phyloP scores from a whole-genome alignment of 192 early-diverging fungal species.

The Phycomyces nitens region DNA sequence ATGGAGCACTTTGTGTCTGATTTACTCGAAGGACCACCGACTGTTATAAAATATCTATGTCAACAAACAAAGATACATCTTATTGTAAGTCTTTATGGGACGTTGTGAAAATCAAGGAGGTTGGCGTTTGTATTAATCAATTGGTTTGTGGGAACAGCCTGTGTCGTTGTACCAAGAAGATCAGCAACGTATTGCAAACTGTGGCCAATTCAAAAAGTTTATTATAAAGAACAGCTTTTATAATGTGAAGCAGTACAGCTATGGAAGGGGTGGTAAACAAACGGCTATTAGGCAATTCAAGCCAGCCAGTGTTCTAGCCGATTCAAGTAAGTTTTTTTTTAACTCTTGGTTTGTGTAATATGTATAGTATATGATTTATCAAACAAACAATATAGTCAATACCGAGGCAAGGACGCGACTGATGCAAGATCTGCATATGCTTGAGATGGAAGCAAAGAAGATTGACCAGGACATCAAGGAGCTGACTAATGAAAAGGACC shows the following conservation, averaged over 20 bases:
- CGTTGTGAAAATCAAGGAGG: no score
- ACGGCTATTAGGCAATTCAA: conserved; percentile 16
- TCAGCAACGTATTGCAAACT: conserved; percentile 10
- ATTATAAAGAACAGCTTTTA: conserved; percentile 24
- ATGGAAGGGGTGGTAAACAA: conserved; percentile 30
- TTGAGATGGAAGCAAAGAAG: conserved; percentile 23
- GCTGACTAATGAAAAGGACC: conserved; percentile 33
- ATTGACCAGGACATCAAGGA: conserved; percentile 31
- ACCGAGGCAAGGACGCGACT: conserved; percentile 35
- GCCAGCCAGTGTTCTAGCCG: conserved; percentile 11
- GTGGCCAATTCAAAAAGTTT: conserved; percentile 22
- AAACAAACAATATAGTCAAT: conserved; percentile 35
- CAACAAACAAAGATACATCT: conserved; percentile 53
- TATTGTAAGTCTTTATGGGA: conserved; percentile 46
- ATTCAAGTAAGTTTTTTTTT: conserved; percentile 34
- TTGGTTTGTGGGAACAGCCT: conserved; percentile 22
- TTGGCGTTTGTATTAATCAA: no score
- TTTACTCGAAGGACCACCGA: conserved; percentile 66
- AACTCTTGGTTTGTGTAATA: conserved; percentile 14
- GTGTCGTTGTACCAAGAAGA: conserved; percentile 11
- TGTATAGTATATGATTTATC: neutral
- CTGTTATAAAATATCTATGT: conserved; percentile 65
- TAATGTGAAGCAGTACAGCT: conserved; percentile 21
- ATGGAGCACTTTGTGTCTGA: conserved; percentile 78
- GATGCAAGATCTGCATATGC: conserved; percentile 27